phyloP scores from a whole-genome alignment of 306 rosid species.

The Quercus robur region DNA sequence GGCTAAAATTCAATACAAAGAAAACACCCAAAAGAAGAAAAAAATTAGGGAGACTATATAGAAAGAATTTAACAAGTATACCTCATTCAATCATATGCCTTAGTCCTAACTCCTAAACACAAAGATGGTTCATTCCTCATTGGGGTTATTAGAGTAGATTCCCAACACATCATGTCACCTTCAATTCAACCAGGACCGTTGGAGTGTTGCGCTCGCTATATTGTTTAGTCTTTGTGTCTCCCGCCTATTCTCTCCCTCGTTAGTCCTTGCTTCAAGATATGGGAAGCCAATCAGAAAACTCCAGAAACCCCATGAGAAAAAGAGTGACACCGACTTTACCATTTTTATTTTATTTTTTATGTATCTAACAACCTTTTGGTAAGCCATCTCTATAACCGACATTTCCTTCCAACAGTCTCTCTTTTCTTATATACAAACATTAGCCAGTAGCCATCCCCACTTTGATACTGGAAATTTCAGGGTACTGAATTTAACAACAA shows the following conservation, averaged over 20 bases:
- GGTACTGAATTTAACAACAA: conserved; percentile 4
- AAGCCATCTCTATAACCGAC: conserved; percentile 25
- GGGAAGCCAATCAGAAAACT: conserved; percentile 46
- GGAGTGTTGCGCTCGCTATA: conserved; percentile 43
- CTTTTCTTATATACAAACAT: conserved; percentile 10
- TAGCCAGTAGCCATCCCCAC: background rate
- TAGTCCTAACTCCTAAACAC: background rate
- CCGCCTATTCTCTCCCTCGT: conserved; percentile 34
- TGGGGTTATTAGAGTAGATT: background rate
- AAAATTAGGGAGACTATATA: background rate
- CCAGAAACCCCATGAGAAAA: conserved; percentile 17
- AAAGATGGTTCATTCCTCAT: background rate
- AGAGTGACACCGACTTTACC: conserved; percentile 10
- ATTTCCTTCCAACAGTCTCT: conserved; percentile 21
- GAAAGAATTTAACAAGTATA: background rate
- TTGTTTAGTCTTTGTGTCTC: conserved; percentile 14
- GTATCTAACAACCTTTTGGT: conserved; percentile 63
- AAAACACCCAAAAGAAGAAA: too few relatives aligned
- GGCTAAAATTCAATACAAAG: too few relatives aligned
- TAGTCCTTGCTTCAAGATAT: conserved; percentile 73
- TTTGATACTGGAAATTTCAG: conserved; percentile 1
- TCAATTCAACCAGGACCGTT: conserved; percentile 44
- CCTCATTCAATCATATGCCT: background rate
- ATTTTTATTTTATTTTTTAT: background rate
- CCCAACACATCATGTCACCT: conserved; percentile 20